phyloP scores from a whole-genome alignment of 768 basidiomycete species.

The Scleroderma citrinum region DNA sequence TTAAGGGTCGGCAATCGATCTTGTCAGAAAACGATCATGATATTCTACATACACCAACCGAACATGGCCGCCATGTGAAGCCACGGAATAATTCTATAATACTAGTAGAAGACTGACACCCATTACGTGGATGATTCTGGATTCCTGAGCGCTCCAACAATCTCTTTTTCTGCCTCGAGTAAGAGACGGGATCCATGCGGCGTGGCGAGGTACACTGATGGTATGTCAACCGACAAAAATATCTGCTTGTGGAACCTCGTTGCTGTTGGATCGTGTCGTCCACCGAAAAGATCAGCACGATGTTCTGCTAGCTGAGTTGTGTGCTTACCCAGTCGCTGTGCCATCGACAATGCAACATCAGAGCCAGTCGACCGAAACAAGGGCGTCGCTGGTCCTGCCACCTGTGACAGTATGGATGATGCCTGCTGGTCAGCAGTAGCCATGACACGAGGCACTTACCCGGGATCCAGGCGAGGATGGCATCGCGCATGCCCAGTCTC shows the following conservation, averaged over 20 bases:
- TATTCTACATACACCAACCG: background rate
- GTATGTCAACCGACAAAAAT: slow-evolving; percentile 66
- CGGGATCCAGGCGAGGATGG: slow-evolving; percentile 33
- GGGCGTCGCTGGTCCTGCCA: slow-evolving; percentile 43
- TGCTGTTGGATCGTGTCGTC: slow-evolving; percentile 36
- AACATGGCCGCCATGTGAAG: too few species aligned
- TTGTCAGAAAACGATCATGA: background rate
- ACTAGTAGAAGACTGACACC: too few species aligned
- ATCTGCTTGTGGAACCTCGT: slow-evolving; percentile 60
- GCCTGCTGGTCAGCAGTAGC: background rate
- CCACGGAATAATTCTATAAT: too few species aligned
- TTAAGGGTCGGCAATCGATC: slow-evolving; percentile 29
- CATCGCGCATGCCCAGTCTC: slow-evolving; percentile 84
- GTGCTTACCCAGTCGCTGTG: slow-evolving; percentile 68
- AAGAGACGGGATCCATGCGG: slow-evolving; percentile 44
- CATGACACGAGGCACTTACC: slow-evolving; percentile 14
- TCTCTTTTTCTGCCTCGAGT: slow-evolving; percentile 55
- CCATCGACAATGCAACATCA: slow-evolving; percentile 68
- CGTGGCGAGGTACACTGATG: slow-evolving; percentile 32
- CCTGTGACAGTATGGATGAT: background rate
- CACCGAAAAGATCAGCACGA: too few species aligned
- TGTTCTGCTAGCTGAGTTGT: background rate
- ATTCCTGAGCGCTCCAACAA: slow-evolving; percentile 43
- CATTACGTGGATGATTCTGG: slow-evolving; percentile 18
- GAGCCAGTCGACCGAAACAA: slow-evolving; percentile 57